Percentiles rank a stretch among this genome's conserved stretches.
Conservation (phyloP, 139 green algal genomes). For the Chlamydomonas incerta region DNA sequence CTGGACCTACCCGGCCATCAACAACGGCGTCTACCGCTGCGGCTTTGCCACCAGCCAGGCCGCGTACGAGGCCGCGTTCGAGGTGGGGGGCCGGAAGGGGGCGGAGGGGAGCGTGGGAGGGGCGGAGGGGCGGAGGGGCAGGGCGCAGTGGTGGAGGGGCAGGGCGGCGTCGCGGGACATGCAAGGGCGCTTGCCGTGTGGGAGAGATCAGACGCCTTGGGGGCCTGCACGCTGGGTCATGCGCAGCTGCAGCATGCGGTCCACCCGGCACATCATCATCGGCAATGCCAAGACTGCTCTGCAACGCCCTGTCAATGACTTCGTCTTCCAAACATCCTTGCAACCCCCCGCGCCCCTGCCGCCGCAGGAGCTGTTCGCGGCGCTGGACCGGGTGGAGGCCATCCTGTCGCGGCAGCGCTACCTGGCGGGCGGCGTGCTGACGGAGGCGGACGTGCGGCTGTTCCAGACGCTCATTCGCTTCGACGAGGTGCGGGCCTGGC, state of each 20-base stretch:
- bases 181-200: no score
- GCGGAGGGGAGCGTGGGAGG: background rate
- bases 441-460: slow-evolving; percentile 94
- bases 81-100: slow-evolving; percentile 42
- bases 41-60: slow-evolving; percentile 92
- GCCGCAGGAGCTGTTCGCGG: slow-evolving; percentile 82
- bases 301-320: no score
- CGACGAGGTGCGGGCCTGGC: slow-evolving; percentile 60
- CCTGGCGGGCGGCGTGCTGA: slow-evolving; percentile 88
- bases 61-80: slow-evolving; percentile 85
- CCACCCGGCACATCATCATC: no score
- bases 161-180: no score
- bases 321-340: no score
- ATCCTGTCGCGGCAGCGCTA: slow-evolving; percentile 88
- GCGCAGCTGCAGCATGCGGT: no score
- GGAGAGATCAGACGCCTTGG: no score
- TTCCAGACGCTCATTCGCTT: slow-evolving; percentile 87
- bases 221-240: no score
- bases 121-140: background rate
- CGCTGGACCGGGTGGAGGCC: slow-evolving; percentile 84
- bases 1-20: slow-evolving; percentile 92
- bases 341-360: no score
- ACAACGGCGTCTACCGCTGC: slow-evolving; percentile 97
- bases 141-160: no score
- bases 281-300: no score